Percentiles rank a stretch among this genome's conserved stretches.
phyloP scores from a whole-genome alignment of 2,329 filamentous ascomycete species.

The Colletotrichum melonis region DNA sequence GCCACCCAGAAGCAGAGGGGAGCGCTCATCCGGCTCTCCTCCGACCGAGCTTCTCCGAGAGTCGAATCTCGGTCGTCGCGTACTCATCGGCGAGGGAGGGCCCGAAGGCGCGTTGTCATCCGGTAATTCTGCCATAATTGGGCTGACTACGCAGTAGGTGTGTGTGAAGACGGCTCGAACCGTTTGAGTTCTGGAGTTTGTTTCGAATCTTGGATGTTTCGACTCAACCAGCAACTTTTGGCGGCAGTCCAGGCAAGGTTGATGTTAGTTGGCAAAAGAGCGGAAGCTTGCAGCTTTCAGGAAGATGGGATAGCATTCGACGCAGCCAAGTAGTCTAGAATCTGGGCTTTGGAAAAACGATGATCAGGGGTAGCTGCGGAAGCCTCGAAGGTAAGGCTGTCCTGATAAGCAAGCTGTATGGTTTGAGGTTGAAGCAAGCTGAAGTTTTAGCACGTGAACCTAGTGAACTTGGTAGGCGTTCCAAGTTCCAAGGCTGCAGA shows the following conservation, averaged over 20 bases:
- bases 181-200: conserved; percentile 19
- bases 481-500: conserved; percentile 3
- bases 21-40: conserved; percentile 52
- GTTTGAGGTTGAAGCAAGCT: background rate
- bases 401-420: conserved; percentile 2
- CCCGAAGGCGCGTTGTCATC: conserved; percentile 29
- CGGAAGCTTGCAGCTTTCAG: background rate
- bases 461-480: background rate
- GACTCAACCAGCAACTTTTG: background rate
- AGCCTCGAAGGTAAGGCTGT: background rate
- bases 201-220: conserved; percentile 7
- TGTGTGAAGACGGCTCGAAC: conserved; percentile 15
- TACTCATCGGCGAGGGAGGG: conserved; percentile 28
- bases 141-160: background rate
- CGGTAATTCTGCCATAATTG: conserved; percentile 24
- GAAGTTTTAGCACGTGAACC: conserved; percentile 17
- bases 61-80: conserved; percentile 33
- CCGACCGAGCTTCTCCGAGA: conserved; percentile 23
- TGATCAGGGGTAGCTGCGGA: conserved; percentile 2
- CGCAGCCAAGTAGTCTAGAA: background rate
- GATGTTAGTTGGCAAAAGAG: background rate
- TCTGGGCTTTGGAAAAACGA: background rate
- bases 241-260: background rate
- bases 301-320: conserved; percentile 8
- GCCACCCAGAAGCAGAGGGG: conserved; percentile 52